Evolutionary conservation across 768 basidiomycete species (phyloP).

Genomic region (Tylopilus rubrobrunneus): DNA sequence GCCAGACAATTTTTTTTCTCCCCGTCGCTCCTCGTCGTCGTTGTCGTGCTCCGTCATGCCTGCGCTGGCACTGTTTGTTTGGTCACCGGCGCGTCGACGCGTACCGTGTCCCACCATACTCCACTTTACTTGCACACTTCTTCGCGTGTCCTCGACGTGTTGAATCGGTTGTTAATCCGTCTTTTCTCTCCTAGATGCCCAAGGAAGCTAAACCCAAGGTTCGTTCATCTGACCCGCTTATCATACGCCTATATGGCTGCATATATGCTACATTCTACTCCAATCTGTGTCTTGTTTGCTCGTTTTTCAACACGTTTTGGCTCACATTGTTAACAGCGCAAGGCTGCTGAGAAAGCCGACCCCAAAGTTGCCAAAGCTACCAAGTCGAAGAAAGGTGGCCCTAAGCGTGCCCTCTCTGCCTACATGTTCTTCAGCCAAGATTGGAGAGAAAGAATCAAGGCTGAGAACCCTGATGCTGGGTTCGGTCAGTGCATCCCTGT

Average conservation of each 20-base stretch:
- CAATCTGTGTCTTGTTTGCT: conserved; percentile 1
- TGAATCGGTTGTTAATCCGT: conserved; percentile 34
- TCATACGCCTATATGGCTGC: conserved; percentile 4
- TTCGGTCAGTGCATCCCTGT: conserved; percentile 58
- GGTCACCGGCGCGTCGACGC: conserved; percentile 37
- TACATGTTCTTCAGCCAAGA: conserved; percentile 99
- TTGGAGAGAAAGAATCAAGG: conserved; percentile 92
- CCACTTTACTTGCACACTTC: conserved; percentile 28
- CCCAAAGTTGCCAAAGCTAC: conserved; percentile 46
- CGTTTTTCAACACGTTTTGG: conserved; percentile 1
- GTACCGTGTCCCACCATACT: conserved; percentile 25
- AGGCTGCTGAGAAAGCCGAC: conserved; percentile 71
- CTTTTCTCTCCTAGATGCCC: conserved; percentile 58
- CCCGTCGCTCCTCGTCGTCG: conserved; percentile 20
- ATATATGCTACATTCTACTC: conserved; percentile 17
- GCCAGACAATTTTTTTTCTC: conserved; percentile 3
- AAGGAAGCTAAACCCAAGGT: conserved; percentile 76
- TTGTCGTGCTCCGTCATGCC: conserved; percentile 21
- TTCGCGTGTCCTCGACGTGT: conserved; percentile 38
- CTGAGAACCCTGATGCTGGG: conserved; percentile 90
- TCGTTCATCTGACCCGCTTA: conserved; percentile 22
- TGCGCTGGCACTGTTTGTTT: conserved; percentile 33
- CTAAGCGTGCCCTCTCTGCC: conserved; percentile 90
- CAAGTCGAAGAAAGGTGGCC: conserved; percentile 66
- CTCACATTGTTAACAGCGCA: conserved; percentile 47